Evolutionary conservation across 129 eudicot species (phyloP), one percentile per base, ranked within the genome.

Genomic region (Oenanthe sinensis): DNA sequence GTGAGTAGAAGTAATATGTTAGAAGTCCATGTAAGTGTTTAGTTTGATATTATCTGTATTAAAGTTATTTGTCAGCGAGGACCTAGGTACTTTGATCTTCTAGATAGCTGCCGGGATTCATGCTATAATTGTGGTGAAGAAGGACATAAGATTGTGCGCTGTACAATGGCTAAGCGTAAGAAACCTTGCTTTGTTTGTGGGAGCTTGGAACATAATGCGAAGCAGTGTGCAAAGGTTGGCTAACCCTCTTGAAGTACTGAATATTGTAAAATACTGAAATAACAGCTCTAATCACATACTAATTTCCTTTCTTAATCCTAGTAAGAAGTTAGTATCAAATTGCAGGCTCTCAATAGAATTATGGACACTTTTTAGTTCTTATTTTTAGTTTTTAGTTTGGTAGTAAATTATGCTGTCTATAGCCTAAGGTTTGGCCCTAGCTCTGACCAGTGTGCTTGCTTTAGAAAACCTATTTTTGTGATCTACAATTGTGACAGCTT

Each of bases 41-140:
- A 77, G 77, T 39, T 45, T 65, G 58, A 81, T 52, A 15, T 81
- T 80, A 28, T 85, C 75, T 81, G 74, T 81, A 82, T 77, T 78
- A 43, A 19, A 40, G 65, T 81, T 89, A 48, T 80, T 80, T 84
- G 55, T 71, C 90, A 95, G 99, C 84, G 99, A 75, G 97, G 99
- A n/a, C 99, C 99, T 5, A 90, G 99, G 82, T 95, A 95, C 85
- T 95, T 95, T 82, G 99, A 95, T 85, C 97, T 96, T 78, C 95
- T 96, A 39, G 99, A 95, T 84, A 91, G 82, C 83, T 86, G 91
- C 60, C 92, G 99, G 99, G 97, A 96, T 78, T 84, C 92, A 82
- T 95, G 99, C 92, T 95, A 85, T 79, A 95, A 95, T 79, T 95
- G 99, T 85, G 99, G 99, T 63, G 97, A 95, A n/a, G n/a, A n/a